Evolutionary conservation across 306 rosid species (phyloP).

Genomic region (Acacia crassicarpa): DNA sequence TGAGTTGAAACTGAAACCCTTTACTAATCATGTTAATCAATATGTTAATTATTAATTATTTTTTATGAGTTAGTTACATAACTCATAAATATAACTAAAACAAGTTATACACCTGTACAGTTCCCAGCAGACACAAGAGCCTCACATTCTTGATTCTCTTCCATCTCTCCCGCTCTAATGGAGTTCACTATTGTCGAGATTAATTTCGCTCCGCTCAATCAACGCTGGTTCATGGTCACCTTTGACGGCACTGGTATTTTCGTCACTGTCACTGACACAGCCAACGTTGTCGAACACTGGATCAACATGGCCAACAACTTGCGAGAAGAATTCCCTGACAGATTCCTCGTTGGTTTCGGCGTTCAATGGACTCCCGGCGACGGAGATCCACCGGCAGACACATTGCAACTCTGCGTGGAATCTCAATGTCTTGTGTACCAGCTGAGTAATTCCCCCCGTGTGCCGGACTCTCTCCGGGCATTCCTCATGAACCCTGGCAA

Average conservation of each 20-base stretch:
- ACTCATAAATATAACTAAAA: too few species aligned
- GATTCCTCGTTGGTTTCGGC: conserved; percentile 46
- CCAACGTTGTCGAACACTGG: conserved; percentile 37
- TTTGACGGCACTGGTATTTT: neutral
- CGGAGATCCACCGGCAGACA: conserved; percentile 20
- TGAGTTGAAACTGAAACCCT: too few species aligned
- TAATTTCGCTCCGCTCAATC: fast-evolving
- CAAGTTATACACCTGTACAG: too few species aligned
- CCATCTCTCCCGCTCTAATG: neutral
- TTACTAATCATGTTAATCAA: too few species aligned
- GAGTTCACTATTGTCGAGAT: neutral
- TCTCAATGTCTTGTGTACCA: conserved; percentile 42
- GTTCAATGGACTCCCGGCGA: conserved; percentile 20
- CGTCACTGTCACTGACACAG: conserved; percentile 33
- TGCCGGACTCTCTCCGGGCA: neutral
- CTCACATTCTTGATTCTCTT: neutral
- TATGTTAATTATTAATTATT: too few species aligned
- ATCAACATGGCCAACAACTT: neutral
- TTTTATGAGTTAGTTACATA: too few species aligned
- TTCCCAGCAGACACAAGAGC: neutral
- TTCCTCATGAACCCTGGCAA: conserved; percentile 4
- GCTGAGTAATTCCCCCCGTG: neutral
- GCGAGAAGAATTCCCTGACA: neutral
- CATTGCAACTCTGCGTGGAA: conserved; percentile 46
- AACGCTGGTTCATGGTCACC: neutral